Base-by-base conservation (phyloP, 805 yeast genomes). In the Barnettozyma siamensis region DNA sequence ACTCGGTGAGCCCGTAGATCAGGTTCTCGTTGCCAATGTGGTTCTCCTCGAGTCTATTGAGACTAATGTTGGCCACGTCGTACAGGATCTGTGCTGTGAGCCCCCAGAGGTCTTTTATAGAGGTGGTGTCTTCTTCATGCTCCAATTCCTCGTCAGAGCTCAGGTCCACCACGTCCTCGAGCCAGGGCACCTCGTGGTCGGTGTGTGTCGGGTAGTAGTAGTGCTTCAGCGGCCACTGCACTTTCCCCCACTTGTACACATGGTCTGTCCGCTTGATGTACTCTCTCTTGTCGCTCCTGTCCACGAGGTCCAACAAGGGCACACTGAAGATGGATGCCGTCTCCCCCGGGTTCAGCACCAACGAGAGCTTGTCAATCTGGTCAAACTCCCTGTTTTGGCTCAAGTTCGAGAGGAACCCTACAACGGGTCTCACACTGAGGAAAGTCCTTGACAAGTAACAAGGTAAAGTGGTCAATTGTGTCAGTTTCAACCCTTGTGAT, bases 381-480 rank as follows among this genome's bases (percentile, higher is more conserved):
- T 58, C 57, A 15, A 10, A 34, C 10, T 41, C 44, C 5, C 51
- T 49, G 30, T 55, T 50, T 24, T 32, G 32, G 5, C 52, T 42
- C 16, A 44, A 38, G 32, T 59, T 54, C 40, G 71, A 73, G 54
- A 84, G 64, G 47, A 80, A 75, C 31, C 84, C 88, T 23, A 81
- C 73, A 48, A 88, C 75, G 1, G 98, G 98, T 36, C 82, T 70
- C 4, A 91, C 97, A 11, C 88, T 87, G 30, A 86, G 69, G 44
- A 87, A 75, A 4, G 94, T 87, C 45, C 95, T 69, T 7, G 95
- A 83, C 16, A 91, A 60, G 56, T 87, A 89, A 41, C 88, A 73
- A 1, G 98, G 97, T 50, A 89, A 55, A 9, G 70, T 67, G 31
- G 74, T 71, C 24, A 88, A 54, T 41, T 73, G 75, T 40, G 83